These are phyloP conservation scores for Tuber indicum DNA, from an alignment of 495 filamentous ascomycete genomes.

Conservation along the genomic window DNA sequence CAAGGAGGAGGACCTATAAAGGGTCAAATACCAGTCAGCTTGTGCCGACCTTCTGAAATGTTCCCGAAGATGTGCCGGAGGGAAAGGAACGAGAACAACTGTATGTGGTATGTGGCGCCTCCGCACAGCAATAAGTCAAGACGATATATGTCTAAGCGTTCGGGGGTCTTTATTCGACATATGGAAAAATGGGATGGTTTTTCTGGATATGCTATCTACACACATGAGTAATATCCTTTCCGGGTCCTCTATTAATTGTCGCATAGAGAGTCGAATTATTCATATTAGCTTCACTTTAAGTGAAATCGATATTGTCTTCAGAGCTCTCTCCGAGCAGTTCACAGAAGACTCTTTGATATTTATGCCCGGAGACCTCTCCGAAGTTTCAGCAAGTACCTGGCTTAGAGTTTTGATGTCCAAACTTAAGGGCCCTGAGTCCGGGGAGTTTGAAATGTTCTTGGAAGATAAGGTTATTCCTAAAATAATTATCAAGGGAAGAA, in stretches of 20 bases:
- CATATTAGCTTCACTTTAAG: constrained; percentile 30
- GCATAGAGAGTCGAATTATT: constrained; percentile 18
- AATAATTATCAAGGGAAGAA: neutral
- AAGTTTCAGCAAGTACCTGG: neutral
- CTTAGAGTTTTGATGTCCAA: neutral
- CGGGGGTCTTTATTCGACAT: constrained; percentile 9
- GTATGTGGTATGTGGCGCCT: neutral
- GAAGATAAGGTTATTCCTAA: neutral
- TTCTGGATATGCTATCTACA: constrained; percentile 12
- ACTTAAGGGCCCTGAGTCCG: too few relatives aligned
- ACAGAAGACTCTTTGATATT: neutral
- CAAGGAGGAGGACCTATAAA: neutral
- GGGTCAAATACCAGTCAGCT: neutral
- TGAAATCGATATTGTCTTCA: constrained; percentile 12
- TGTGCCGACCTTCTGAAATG: neutral
- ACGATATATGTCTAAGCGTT: constrained; percentile 21
- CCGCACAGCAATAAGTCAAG: neutral
- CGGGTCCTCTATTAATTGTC: neutral
- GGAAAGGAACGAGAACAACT: neutral
- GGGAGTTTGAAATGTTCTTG: neutral
- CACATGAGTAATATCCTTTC: neutral
- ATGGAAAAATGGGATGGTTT: constrained; percentile 11
- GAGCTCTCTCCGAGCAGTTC: constrained; percentile 2
- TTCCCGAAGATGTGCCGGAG: neutral
- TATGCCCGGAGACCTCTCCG: constrained; percentile 9